phyloP scores from a whole-genome alignment of 306 rosid species.

The peach (Prunus persica) region Prunus_persica_NCBIv2 NC_034013.1:16801001-16801500 shows the following conservation, averaged over 20 bases:
- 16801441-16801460: not conserved
- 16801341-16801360: not conserved
- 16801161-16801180: not conserved
- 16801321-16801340: not conserved
- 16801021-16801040: constrained; percentile 53
- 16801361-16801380: not conserved
- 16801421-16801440: not conserved
- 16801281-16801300: not conserved
- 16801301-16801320: not conserved
- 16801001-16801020: constrained; percentile 74
- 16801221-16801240: not conserved
- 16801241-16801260: not conserved
- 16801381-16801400: not conserved
- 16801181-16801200: not conserved
- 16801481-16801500: not conserved
- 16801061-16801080: constrained; percentile 97
- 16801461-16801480: not conserved
- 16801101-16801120: not conserved
- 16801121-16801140: not conserved
- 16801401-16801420: no score
- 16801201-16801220: not conserved
- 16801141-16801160: not conserved
- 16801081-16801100: constrained; percentile 22
- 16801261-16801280: not conserved
- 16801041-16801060: constrained; percentile 59